Conservation (phyloP, 1,139 yeast species). For the Candida glucosophila region DNA sequence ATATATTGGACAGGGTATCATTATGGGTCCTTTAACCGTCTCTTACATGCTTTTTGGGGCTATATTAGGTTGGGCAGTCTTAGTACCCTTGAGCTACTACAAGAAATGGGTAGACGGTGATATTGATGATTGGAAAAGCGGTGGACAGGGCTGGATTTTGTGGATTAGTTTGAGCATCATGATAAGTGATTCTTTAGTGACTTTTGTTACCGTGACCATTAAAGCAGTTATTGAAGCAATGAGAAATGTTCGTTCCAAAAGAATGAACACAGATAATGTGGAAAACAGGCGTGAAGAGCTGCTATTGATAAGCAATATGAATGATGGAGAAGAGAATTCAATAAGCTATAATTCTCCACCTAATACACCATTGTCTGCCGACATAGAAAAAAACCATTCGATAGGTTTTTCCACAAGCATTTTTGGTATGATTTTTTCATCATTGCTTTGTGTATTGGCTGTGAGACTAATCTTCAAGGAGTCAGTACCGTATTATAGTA, state of each 20-base stretch:
- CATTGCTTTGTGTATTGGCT: slow-evolving; percentile 56
- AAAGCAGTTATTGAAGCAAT: slow-evolving; percentile 24
- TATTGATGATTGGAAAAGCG: slow-evolving; percentile 85
- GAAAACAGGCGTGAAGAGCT: not conserved
- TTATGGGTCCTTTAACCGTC: slow-evolving; percentile 92
- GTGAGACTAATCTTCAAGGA: slow-evolving; percentile 62
- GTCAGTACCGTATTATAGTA: slow-evolving; percentile 63
- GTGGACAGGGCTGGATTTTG: slow-evolving; percentile 95
- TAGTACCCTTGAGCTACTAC: slow-evolving; percentile 70
- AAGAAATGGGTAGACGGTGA: slow-evolving; percentile 86
- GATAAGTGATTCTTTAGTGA: slow-evolving; percentile 86
- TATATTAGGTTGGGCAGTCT: slow-evolving; percentile 80
- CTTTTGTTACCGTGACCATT: slow-evolving; percentile 57
- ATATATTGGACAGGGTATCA: slow-evolving; percentile 93
- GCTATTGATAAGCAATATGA: not conserved
- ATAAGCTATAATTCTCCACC: too few species aligned
- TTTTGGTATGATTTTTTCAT: slow-evolving; percentile 56
- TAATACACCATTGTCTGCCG: slow-evolving; percentile 5
- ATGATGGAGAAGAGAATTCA: too few species aligned
- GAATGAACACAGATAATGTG: not conserved
- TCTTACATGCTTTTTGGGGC: slow-evolving; percentile 88
- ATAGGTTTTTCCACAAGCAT: slow-evolving; percentile 44
- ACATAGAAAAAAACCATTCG: slow-evolving; percentile 28
- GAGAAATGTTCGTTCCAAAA: not conserved
- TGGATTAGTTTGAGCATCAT: slow-evolving; percentile 91